A percentile compares a stretch with the other conserved stretches of the same genome.
These are phyloP conservation scores for Excoecaria agallocha DNA, from an alignment of 345 rosid genomes.

Conservation along the genomic window DNA sequence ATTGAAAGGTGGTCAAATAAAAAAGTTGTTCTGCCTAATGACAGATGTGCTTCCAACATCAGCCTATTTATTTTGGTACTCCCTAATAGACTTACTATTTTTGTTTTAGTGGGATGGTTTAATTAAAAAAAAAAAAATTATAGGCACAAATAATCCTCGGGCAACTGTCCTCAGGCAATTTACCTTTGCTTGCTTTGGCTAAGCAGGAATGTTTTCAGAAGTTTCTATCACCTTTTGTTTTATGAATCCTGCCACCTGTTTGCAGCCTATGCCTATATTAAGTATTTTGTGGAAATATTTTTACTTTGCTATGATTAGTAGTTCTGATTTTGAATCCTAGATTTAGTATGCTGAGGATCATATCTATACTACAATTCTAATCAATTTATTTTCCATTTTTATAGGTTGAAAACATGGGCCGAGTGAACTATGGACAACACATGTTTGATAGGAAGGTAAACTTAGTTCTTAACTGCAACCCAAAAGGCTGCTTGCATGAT, in stretches of 20 bases:
- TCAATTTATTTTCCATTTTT: conserved; percentile 16
- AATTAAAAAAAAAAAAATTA: not conserved
- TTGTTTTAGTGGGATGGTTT: not conserved
- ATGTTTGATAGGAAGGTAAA: conserved; percentile 79
- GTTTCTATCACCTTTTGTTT: not conserved
- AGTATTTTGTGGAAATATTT: not conserved
- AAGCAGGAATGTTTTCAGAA: not conserved
- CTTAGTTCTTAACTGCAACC: not conserved
- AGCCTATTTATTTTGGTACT: conserved; percentile 67
- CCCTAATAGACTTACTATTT: not conserved
- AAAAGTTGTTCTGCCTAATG: conserved; percentile 52
- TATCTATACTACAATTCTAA: not conserved
- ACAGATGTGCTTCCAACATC: conserved; percentile 51
- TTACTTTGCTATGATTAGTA: not conserved
- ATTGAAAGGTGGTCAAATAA: conserved; percentile 77
- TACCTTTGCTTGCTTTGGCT: not conserved
- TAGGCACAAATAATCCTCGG: not conserved
- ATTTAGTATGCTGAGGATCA: not conserved
- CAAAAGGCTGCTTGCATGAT: too few species aligned
- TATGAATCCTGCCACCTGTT: not conserved
- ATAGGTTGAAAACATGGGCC: conserved; percentile 97
- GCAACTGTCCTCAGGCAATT: too few species aligned
- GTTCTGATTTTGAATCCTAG: not conserved
- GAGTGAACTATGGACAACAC: conserved; percentile 74
- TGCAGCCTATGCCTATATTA: not conserved